These are phyloP conservation scores for Articulospora tetracladia DNA, from an alignment of 495 filamentous ascomycete species.

Conservation along the genomic window DNA sequence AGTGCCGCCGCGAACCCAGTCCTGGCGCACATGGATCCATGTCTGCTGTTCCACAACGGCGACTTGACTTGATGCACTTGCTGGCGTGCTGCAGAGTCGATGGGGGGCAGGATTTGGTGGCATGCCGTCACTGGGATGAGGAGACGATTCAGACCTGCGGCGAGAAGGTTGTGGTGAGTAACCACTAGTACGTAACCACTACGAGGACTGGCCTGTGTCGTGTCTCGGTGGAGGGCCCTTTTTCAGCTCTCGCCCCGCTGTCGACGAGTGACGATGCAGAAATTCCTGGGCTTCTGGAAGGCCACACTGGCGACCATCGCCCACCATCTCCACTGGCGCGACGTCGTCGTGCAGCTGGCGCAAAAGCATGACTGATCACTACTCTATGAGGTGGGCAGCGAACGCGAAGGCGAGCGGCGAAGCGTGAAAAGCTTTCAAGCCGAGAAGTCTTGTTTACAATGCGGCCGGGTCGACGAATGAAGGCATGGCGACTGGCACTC, in stretches of 20 bases:
- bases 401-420: neutral
- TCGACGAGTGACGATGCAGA: neutral
- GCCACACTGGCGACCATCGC: neutral
- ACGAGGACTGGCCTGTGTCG: neutral
- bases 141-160: neutral
- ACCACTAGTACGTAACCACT: neutral
- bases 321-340: neutral
- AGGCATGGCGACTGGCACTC: neutral
- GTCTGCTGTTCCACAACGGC: neutral
- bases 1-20: neutral
- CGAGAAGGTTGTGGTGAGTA: neutral
- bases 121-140: neutral
- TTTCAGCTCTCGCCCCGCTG: neutral
- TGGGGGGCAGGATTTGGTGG: neutral
- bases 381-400: neutral
- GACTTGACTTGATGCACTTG: neutral
- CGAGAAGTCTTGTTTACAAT: neutral
- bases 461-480: neutral
- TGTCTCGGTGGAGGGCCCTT: neutral
- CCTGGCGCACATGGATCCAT: neutral
- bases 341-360: neutral
- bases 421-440: neutral
- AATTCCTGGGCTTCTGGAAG: neutral
- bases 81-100: neutral
- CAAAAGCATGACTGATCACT: neutral